phyloP scores from a whole-genome alignment of 306 rosid species.

The Oxytropis ochrocephala region DNA sequence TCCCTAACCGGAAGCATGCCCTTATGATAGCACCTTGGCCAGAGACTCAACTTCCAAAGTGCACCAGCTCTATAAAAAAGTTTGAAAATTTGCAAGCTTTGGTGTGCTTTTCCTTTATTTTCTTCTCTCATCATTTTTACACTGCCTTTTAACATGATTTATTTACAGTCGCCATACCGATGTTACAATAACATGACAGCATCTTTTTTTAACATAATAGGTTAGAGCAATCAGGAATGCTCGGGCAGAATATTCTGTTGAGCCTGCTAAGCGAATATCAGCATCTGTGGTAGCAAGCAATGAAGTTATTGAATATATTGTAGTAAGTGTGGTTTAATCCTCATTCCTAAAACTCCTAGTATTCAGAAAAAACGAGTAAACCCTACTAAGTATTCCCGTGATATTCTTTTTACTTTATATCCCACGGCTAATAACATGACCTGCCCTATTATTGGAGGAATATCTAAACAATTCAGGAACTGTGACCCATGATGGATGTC shows the following conservation, averaged over 20 bases:
- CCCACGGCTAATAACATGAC: not conserved
- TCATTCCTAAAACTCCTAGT: constrained; percentile 2
- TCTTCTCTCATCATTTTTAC: constrained; percentile 4
- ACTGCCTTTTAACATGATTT: not conserved
- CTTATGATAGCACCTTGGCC: constrained; percentile 90
- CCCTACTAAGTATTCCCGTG: not conserved
- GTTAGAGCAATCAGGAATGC: constrained; percentile 84
- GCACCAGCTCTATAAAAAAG: constrained; percentile 52
- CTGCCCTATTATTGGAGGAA: constrained; percentile 10
- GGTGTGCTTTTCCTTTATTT: constrained; percentile 40
- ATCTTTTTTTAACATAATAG: constrained; percentile 28
- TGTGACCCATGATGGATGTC: not conserved
- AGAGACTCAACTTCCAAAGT: constrained; percentile 64
- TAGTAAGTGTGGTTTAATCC: constrained; percentile 45
- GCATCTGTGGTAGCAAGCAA: constrained; percentile 78
- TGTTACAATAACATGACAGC: not conserved
- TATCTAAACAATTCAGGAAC: not conserved
- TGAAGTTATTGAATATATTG: constrained; percentile 68
- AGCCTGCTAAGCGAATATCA: constrained; percentile 86
- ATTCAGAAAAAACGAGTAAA: not conserved
- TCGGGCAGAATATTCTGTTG: constrained; percentile 96
- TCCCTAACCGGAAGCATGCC: constrained; percentile 71
- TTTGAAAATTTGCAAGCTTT: constrained; percentile 84
- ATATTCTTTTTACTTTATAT: not conserved
- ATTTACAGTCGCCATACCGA: not conserved